Evolutionary conservation across 805 yeast genomes (phyloP), one percentile per base, ranked within the genome.

Genomic region (Hanseniaspora meyeri): DNA sequence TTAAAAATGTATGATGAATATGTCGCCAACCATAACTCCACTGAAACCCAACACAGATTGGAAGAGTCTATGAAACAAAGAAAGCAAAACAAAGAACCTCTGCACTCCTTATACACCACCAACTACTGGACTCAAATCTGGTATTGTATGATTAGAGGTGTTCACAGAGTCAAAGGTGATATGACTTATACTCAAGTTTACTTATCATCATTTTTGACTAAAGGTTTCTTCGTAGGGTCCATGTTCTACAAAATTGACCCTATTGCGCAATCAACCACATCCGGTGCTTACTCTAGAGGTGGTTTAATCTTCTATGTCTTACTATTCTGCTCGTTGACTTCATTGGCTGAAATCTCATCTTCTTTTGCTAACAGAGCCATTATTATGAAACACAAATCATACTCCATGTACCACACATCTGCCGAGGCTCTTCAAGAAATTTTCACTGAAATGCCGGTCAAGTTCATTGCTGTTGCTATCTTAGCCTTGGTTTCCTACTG

Each of bases 301-400:
- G 85, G 85, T 64, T 68, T 78, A 42, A 68, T 82, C 66, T 82
- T 81, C 69, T 80, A 79, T 64, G 77, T 82, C 40, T 73, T 80
- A 50, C 70, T 82, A 55, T 81, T 76, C 61, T 81, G 78, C 66
- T 80, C 82, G 46, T 74, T 81, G 62, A 76, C 83, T 54, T 76
- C 83, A 11, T 68, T 81, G 58, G 81, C 84, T 62, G 87, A 81
- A 68, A 78, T 82, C 58, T 74, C 82, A 63, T 67, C 77, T 10
- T 70, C 81, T 57, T 82, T 79, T 62, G 78, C 78, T 58, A 77
- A 77, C 57, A 78, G 85, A 70, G 80, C 83, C 32, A 80, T 82
- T 62, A 73, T 81, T 57, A 80, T 78, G 61, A 82, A 82, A 64
- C 88, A 82, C 63, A 77, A 77, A 63, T 75, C 81, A 31, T 82